Conservation (phyloP, 202 grass and related monocot species). For the Bolboschoenoplectus hybrid region DNA sequence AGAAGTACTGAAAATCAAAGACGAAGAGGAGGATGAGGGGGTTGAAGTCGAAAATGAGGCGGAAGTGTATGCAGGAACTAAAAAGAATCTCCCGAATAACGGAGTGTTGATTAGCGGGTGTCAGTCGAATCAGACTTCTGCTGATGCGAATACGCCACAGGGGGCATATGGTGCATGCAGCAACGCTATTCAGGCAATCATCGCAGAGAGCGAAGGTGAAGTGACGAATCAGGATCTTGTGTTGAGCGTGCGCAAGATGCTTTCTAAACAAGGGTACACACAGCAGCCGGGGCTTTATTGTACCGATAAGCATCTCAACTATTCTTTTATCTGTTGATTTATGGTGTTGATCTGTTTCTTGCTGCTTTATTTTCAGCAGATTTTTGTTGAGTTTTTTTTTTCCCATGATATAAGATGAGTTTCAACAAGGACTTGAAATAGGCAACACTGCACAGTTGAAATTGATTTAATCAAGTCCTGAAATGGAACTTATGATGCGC, state of each 20-base stretch:
- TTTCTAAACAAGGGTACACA: conserved; percentile 71
- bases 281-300: conserved; percentile 95
- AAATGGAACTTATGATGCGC: not conserved
- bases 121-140: conserved; percentile 90
- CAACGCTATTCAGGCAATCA: conserved; percentile 83
- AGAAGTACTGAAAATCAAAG: conserved; percentile 76
- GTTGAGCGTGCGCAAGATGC: conserved; percentile 57
- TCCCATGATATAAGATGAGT: not conserved
- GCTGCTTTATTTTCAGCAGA: not conserved
- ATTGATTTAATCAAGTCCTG: not conserved
- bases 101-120: conserved; percentile 86
- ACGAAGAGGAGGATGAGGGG: conserved; percentile 61
- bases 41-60: conserved; percentile 57
- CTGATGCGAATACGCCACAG: conserved; percentile 58
- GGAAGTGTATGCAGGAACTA: conserved; percentile 66
- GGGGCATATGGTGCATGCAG: conserved; percentile 77
- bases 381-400: conserved; percentile 1
- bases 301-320: conserved; percentile 64
- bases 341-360: not conserved
- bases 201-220: conserved; percentile 44
- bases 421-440: not conserved
- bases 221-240: conserved; percentile 78
- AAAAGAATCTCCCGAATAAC: conserved; percentile 60
- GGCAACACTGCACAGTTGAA: not conserved
- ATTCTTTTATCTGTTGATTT: conserved; percentile 77